A percentile compares a stretch with the other conserved stretches of the same genome.
Evolutionary conservation across 768 basidiomycete species (phyloP).

Genomic region (Mycena albidolilacea): DNA sequence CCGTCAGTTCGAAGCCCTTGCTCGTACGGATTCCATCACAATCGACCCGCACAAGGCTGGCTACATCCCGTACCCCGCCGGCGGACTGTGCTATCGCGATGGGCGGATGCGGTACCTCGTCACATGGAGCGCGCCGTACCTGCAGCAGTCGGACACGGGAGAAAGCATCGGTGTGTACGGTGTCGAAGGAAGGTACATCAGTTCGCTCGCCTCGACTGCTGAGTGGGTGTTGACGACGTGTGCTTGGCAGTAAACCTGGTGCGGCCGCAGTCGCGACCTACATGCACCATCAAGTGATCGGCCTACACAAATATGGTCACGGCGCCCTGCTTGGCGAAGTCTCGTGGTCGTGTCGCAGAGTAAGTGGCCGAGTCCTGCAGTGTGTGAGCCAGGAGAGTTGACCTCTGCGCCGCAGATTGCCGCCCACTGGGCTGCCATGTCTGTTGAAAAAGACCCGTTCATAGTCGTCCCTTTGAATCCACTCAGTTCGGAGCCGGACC

Average conservation of each 20-base stretch:
- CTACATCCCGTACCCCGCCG: conserved; percentile 61
- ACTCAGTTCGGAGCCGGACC: conserved; percentile 50
- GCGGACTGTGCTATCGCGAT: conserved; percentile 58
- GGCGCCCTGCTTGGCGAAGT: conserved; percentile 60
- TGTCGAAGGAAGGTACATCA: conserved; percentile 57
- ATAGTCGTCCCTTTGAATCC: conserved; percentile 58
- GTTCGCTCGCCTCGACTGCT: conserved; percentile 15
- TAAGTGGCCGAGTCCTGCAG: conserved; percentile 35
- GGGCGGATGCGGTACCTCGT: conserved; percentile 54
- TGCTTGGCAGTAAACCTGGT: conserved; percentile 60
- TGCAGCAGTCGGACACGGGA: conserved; percentile 42
- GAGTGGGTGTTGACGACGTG: conserved; percentile 43
- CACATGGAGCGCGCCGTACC: conserved; percentile 55
- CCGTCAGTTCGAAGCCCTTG: conserved; percentile 47
- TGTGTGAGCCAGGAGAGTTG: conserved; percentile 16
- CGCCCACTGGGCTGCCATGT: conserved; percentile 59
- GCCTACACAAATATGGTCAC: conserved; percentile 55
- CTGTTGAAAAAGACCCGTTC: conserved; percentile 47
- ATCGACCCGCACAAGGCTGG: conserved; percentile 60
- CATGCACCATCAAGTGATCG: conserved; percentile 56
- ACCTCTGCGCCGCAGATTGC: conserved; percentile 47
- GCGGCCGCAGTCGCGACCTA: conserved; percentile 57
- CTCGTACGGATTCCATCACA: conserved; percentile 55
- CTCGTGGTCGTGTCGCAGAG: conserved; percentile 53
- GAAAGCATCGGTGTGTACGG: conserved; percentile 62